phyloP scores from a whole-genome alignment of 768 basidiomycete genomes.

The Erythrobasidium yunnanense region DNA sequence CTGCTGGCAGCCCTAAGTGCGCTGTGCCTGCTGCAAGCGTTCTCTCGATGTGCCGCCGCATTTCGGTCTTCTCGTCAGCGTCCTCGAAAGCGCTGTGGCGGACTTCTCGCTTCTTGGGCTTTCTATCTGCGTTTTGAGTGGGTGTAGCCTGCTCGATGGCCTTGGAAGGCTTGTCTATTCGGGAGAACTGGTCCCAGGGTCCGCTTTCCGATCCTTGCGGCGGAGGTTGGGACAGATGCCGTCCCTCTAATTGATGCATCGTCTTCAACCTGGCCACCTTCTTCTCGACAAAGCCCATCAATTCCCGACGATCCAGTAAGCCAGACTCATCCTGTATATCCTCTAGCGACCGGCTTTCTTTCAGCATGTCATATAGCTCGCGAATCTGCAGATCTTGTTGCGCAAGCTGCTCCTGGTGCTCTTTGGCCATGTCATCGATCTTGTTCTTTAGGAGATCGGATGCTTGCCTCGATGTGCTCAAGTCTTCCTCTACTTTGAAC shows the following conservation, averaged over 20 bases:
- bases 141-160: conserved; percentile 37
- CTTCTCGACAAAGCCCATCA: conserved; percentile 68
- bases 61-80: conserved; percentile 44
- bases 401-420: conserved; percentile 72
- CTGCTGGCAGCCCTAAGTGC: conserved; percentile 41
- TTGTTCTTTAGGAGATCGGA: conserved; percentile 56
- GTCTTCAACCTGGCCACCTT: conserved; percentile 74
- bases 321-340: conserved; percentile 57
- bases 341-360: conserved; percentile 63
- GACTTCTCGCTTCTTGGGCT: conserved; percentile 35
- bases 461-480: conserved; percentile 63
- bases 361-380: conserved; percentile 87
- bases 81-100: conserved; percentile 42
- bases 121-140: conserved; percentile 23
- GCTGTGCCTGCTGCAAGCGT: conserved; percentile 58
- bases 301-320: conserved; percentile 64
- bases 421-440: conserved; percentile 61
- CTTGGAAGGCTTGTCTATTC: too few relatives aligned
- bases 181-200: conserved; percentile 29
- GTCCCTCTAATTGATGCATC: conserved; percentile 71
- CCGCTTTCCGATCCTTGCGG: conserved; percentile 33
- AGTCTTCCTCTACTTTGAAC: conserved; percentile 61
- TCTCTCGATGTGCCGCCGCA: conserved; percentile 75
- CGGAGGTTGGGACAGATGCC: conserved; percentile 12
- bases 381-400: conserved; percentile 85